Evolutionary conservation across 768 basidiomycete species (phyloP), one percentile per base, ranked within the genome.

Genomic region (Tylopilus sp.): DNA sequence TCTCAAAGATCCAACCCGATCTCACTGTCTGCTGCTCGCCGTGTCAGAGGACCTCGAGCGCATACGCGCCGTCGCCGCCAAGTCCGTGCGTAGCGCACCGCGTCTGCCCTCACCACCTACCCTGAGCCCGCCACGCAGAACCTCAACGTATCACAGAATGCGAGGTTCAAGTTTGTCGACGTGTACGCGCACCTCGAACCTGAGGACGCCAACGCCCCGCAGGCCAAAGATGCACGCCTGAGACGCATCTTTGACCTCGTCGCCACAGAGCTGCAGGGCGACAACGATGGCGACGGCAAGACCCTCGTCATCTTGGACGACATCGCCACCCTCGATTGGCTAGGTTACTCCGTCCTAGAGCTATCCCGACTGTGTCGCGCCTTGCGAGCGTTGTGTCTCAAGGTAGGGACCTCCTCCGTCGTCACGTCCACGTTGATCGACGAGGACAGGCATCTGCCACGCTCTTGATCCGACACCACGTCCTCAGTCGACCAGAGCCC

Each of bases 271-370:
- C 53, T 78, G 8, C 47, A 43, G 54, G 48, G 25, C 21, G 20
- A 43, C 1, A 54, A 52, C 5, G 52, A 42, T 7, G 50, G 59
- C 0, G 31, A 31, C 2, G 52, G 54, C 26, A 59, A 61, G 8
- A 47, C 61, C 10, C 67, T 88, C 12, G 72, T 91, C 20, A 78
- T 91, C 40, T 59, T 91, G n/a, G 89, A 91, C 55, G 86, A 87
- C 48, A 70, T 88, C 39, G 66, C 84, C 0, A 72, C 78, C 36
- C 74, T 91, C 1, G 80, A 86, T 60, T 91, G 88, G 87, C 78
- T 85, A 17, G 89, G 88, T 2, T 71, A 80, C 50, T 64, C 80
- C 3, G 50, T 64, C 0, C 51, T 74, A 7, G 83, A 84, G 20
- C 59, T 90, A 33, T 68, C 67, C 17, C 77, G 82, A 6, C 82